Percentiles rank a stretch among this genome's conserved stretches.
Evolutionary conservation across 176 grass and related monocot genomes (phyloP).

Genomic region (Triticum monococcum): DNA sequence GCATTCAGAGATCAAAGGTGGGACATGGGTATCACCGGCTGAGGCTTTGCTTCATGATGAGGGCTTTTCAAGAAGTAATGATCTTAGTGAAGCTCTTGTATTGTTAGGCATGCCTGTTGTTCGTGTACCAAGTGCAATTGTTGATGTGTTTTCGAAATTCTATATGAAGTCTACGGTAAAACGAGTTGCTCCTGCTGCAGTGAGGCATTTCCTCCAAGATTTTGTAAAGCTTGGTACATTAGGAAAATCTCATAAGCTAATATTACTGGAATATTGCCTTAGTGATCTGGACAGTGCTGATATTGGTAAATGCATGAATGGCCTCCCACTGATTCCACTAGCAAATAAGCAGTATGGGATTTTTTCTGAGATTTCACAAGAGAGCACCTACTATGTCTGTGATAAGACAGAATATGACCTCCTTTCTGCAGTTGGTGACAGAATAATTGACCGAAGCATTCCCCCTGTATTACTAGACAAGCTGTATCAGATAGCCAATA

Average conservation of each 20-base stretch:
- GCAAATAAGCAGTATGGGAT: conserved; percentile 79
- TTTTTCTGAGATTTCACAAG: conserved; percentile 54
- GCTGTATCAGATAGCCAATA: conserved; percentile 64
- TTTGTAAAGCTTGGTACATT: conserved; percentile 43
- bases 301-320: conserved; percentile 68
- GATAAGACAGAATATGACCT: conserved; percentile 78
- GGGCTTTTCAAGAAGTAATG: conserved; percentile 56
- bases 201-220: conserved; percentile 67
- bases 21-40: conserved; percentile 77
- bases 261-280: conserved; percentile 87
- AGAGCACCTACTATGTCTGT: conserved; percentile 63
- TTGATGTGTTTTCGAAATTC: conserved; percentile 74
- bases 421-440: conserved; percentile 61
- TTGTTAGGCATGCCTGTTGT: conserved; percentile 66
- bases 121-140: conserved; percentile 44
- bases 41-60: conserved; percentile 80
- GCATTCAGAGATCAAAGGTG: conserved; percentile 60
- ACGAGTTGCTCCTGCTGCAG: conserved; percentile 59
- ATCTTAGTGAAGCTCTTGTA: conserved; percentile 79
- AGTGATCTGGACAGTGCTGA: conserved; percentile 58
- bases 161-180: conserved; percentile 47
- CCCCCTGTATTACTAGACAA: conserved; percentile 54
- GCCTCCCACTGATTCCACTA: conserved; percentile 78
- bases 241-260: conserved; percentile 64
- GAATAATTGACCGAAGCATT: conserved; percentile 76